A percentile compares a stretch with the other conserved stretches of the same genome.
Evolutionary conservation across 768 basidiomycete genomes (phyloP).

Genomic region (Sporobolomyces roseus): DNA sequence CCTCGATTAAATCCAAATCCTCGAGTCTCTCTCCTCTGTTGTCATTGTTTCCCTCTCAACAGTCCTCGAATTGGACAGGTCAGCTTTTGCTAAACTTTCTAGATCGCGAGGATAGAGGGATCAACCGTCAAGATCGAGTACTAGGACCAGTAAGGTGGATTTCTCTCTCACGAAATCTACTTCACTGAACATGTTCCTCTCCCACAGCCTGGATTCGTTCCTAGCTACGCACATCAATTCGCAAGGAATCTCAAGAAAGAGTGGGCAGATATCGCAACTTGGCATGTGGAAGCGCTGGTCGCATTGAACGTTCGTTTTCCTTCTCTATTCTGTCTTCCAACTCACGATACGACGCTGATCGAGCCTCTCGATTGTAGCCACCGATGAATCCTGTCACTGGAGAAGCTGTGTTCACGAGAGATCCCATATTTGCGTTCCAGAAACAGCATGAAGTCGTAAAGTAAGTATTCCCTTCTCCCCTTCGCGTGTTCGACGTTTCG

Average conservation of each 20-base stretch:
- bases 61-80: neutral
- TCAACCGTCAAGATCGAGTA: neutral
- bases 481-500: no score
- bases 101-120: neutral
- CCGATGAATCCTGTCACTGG: neutral
- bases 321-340: neutral
- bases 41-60: constrained; percentile 10
- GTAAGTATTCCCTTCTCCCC: constrained; percentile 6
- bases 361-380: neutral
- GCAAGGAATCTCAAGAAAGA: constrained; percentile 4
- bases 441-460: constrained; percentile 34
- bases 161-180: no score
- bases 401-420: neutral
- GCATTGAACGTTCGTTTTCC: constrained; percentile 25
- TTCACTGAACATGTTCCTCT: no score
- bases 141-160: neutral
- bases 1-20: constrained; percentile 1
- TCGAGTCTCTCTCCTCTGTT: no score
- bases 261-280: constrained; percentile 24
- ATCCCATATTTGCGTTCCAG: constrained; percentile 14
- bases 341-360: no score
- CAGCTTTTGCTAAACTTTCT: constrained; percentile 20
- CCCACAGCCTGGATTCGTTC: neutral
- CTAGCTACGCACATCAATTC: constrained; percentile 1
- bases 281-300: constrained; percentile 17